A percentile compares a stretch with the other conserved stretches of the same genome.
Conservation (phyloP, 116 monocot genomes). For the Dioscorea cayenensis region DNA sequence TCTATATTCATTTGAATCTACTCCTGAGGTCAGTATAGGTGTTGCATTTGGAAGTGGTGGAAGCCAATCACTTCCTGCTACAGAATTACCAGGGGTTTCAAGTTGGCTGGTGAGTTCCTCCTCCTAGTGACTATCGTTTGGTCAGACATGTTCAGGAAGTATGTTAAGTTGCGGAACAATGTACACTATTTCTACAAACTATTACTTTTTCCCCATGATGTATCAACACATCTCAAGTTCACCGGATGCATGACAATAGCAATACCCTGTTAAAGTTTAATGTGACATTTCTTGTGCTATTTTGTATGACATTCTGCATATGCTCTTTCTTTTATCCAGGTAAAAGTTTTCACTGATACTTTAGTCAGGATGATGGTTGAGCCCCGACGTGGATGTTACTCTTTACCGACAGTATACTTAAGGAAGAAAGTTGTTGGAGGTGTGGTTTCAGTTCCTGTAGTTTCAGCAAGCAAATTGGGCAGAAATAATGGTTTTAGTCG, state of each 20-base stretch:
- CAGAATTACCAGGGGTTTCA: conserved; percentile 89
- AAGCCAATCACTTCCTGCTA: conserved; percentile 78
- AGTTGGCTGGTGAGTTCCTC: conserved; percentile 69
- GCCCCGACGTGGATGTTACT: conserved; percentile 76
- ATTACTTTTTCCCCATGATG: no score
- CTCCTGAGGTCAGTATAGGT: conserved; percentile 78
- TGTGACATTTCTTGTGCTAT: neutral
- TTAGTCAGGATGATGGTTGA: conserved; percentile 78
- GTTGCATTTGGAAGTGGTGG: conserved; percentile 88
- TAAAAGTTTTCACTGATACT: conserved; percentile 78
- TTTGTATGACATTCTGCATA: neutral
- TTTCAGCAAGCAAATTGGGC: conserved; percentile 60
- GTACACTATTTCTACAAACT: no score
- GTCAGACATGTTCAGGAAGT: neutral
- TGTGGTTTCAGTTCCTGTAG: conserved; percentile 57
- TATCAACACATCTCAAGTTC: no score
- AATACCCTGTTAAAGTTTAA: neutral
- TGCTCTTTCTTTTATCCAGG: conserved; percentile 29
- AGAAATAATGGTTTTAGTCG: conserved; percentile 15
- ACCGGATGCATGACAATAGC: no score
- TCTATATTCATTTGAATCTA: conserved; percentile 91
- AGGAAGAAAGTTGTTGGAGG: conserved; percentile 63
- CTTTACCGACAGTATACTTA: conserved; percentile 64
- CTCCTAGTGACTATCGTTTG: neutral
- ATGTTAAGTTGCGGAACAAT: neutral